Percentiles rank a stretch among this genome's conserved stretches.
Evolutionary conservation across 2,329 filamentous ascomycete species (phyloP).

Genomic region (Incumbomyces delicatus): DNA sequence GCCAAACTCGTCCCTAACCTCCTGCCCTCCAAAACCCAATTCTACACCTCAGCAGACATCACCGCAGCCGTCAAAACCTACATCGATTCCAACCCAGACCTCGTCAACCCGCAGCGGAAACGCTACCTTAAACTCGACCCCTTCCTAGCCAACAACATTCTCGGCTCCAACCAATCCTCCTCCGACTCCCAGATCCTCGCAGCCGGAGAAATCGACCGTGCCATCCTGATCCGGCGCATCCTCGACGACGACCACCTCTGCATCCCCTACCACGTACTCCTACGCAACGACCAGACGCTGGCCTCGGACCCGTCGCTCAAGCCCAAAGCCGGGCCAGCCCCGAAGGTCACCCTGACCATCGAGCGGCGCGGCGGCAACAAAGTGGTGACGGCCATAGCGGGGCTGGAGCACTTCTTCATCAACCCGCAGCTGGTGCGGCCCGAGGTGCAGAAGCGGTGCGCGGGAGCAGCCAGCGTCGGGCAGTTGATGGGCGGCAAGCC

Average conservation of each 20-base stretch:
- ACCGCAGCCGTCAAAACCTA: slow-evolving; percentile 49
- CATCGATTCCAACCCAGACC: slow-evolving; percentile 28
- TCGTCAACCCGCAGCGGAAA: slow-evolving; percentile 27
- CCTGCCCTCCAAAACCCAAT: slow-evolving; percentile 40
- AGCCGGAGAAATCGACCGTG: slow-evolving; percentile 49
- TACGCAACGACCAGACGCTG: slow-evolving; percentile 37
- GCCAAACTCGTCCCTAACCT: slow-evolving; percentile 49
- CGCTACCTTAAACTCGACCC: slow-evolving; percentile 54
- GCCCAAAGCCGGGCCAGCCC: slow-evolving; percentile 50
- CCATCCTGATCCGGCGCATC: slow-evolving; percentile 51
- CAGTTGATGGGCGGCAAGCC: slow-evolving; percentile 53
- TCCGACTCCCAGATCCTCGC: slow-evolving; percentile 49
- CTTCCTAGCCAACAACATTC: slow-evolving; percentile 52
- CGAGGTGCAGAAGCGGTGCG: slow-evolving; percentile 57
- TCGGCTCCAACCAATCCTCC: slow-evolving; percentile 41
- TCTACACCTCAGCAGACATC: slow-evolving; percentile 52
- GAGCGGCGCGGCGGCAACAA: slow-evolving; percentile 59
- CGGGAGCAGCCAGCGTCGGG: slow-evolving; percentile 56
- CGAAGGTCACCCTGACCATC: slow-evolving; percentile 50
- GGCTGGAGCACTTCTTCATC: slow-evolving; percentile 53
- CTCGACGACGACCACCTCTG: slow-evolving; percentile 40
- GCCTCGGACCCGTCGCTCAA: slow-evolving; percentile 37
- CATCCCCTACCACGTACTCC: slow-evolving; percentile 48
- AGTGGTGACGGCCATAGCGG: slow-evolving; percentile 53
- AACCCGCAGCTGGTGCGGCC: slow-evolving; percentile 52